Percentiles rank a stretch among this genome's conserved stretches.
These are phyloP conservation scores for Suhomyces yuchorum DNA, from an alignment of 1,139 yeast species.

Conservation along the genomic window DNA sequence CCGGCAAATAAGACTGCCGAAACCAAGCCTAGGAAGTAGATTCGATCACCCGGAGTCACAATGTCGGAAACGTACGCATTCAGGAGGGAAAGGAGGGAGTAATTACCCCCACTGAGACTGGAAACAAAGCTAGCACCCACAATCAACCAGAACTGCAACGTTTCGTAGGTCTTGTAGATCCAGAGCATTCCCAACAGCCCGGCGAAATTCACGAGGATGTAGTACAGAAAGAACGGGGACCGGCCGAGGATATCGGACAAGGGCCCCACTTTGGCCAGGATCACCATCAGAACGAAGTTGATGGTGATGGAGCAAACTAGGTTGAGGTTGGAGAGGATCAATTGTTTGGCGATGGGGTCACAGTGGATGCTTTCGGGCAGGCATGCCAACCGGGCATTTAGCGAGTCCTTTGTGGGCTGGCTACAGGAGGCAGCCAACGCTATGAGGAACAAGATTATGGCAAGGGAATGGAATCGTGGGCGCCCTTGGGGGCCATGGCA, in stretches of 20 bases:
- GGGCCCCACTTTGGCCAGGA: conserved; percentile 15
- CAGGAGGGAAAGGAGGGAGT: conserved; percentile 10
- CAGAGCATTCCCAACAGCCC: conserved; percentile 7
- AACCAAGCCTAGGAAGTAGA: conserved; percentile 13
- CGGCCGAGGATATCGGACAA: conserved; percentile 16
- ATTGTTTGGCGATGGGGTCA: conserved; percentile 9
- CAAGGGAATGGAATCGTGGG: conserved; percentile 7
- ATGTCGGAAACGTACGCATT: conserved; percentile 16
- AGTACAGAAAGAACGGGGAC: conserved; percentile 11
- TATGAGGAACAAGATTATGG: conserved; percentile 7
- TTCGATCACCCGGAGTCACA: conserved; percentile 11
- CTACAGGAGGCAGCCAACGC: conserved; percentile 13
- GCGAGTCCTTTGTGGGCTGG: conserved; percentile 11
- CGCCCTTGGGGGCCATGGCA: background rate
- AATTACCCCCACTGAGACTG: conserved; percentile 15
- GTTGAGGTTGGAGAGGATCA: conserved; percentile 11
- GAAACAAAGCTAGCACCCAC: conserved; percentile 7
- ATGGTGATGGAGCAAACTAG: conserved; percentile 7
- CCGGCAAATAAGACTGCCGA: conserved; percentile 14
- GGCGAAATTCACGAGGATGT: conserved; percentile 2
- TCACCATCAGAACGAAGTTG: conserved; percentile 12
- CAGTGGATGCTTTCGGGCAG: conserved; percentile 1
- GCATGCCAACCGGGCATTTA: conserved; percentile 11
- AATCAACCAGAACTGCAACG: conserved; percentile 9
- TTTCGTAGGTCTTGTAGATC: conserved; percentile 5